Percentiles rank a stretch among this genome's conserved stretches.
phyloP scores from a whole-genome alignment of 2,329 filamentous ascomycete genomes.

The Purpureocillium lavendulum region DNA sequence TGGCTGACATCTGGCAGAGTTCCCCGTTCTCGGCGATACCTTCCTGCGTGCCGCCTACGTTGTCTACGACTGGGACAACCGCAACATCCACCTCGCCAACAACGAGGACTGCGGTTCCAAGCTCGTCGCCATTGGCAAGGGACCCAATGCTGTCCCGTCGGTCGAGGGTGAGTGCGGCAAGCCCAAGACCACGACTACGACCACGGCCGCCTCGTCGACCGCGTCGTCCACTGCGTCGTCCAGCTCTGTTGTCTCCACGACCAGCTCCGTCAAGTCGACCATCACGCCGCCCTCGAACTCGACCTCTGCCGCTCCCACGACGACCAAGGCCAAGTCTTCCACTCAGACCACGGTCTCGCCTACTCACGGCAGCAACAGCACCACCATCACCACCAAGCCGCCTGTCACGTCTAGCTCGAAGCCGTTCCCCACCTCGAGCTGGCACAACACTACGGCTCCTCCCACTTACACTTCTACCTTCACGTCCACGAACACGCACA shows the following conservation, averaged over 20 bases:
- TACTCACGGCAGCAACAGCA: neutral
- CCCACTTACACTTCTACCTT: conserved; percentile 2
- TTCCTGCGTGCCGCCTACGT: conserved; percentile 36
- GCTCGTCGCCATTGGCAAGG: conserved; percentile 26
- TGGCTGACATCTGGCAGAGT: conserved; percentile 10
- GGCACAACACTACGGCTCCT: conserved; percentile 9
- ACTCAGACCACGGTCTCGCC: neutral
- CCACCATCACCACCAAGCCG: conserved; percentile 3
- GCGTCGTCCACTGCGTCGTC: conserved; percentile 22
- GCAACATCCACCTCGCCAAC: conserved; percentile 26
- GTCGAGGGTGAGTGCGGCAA: conserved; percentile 20
- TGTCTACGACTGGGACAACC: conserved; percentile 33
- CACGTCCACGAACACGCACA: conserved; percentile 22
- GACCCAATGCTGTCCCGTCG: conserved; percentile 27
- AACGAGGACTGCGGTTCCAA: conserved; percentile 29
- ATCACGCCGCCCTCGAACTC: neutral
- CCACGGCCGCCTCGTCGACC: too few species aligned
- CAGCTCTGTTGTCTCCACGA: conserved; percentile 8
- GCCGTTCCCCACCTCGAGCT: conserved; percentile 4
- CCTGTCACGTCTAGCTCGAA: conserved; percentile 8
- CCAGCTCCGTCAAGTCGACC: conserved; percentile 3
- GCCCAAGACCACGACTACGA: conserved; percentile 3
- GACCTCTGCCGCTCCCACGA: conserved; percentile 1
- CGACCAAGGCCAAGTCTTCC: too few species aligned
- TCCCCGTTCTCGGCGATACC: conserved; percentile 33